These are phyloP conservation scores for Kodamaea neixiangensis DNA, from an alignment of 805 yeast species.

Conservation along the genomic window DNA sequence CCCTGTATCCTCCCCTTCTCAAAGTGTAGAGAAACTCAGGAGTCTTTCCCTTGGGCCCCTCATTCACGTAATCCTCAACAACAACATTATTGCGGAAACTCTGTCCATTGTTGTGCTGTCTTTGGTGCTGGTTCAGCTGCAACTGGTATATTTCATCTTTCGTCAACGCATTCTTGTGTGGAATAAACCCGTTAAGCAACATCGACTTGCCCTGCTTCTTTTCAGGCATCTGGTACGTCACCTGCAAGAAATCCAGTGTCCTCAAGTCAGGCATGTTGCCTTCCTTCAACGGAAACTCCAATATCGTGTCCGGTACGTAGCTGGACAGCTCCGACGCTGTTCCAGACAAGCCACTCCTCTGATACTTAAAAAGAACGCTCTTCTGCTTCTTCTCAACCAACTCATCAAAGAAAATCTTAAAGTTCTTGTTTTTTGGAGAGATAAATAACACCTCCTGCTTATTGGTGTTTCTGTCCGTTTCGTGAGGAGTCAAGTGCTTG, in stretches of 20 bases:
- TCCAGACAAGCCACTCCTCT: constrained; percentile 62
- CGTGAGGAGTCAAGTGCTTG: constrained; percentile 62
- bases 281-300: constrained; percentile 49
- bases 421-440: constrained; percentile 61
- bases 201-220: constrained; percentile 71
- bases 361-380: constrained; percentile 43
- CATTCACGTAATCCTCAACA: constrained; percentile 38
- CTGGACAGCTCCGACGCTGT: constrained; percentile 36
- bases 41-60: constrained; percentile 42
- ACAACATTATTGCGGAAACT: constrained; percentile 33
- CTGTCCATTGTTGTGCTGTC: constrained; percentile 16
- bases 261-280: constrained; percentile 48
- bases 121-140: constrained; percentile 34
- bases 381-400: constrained; percentile 43
- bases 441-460: constrained; percentile 71
- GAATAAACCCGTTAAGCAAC: constrained; percentile 75
- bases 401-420: constrained; percentile 33
- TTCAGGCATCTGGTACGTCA: constrained; percentile 63
- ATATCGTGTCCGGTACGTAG: constrained; percentile 36
- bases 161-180: constrained; percentile 60
- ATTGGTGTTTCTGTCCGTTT: constrained; percentile 64
- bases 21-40: constrained; percentile 30
- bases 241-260: constrained; percentile 40
- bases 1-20: constrained; percentile 43
- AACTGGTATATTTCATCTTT: constrained; percentile 52